Evolutionary conservation across 1,284 basidiomycete species (phyloP).

Genomic region (Sanguinoderma infundibulare): DNA sequence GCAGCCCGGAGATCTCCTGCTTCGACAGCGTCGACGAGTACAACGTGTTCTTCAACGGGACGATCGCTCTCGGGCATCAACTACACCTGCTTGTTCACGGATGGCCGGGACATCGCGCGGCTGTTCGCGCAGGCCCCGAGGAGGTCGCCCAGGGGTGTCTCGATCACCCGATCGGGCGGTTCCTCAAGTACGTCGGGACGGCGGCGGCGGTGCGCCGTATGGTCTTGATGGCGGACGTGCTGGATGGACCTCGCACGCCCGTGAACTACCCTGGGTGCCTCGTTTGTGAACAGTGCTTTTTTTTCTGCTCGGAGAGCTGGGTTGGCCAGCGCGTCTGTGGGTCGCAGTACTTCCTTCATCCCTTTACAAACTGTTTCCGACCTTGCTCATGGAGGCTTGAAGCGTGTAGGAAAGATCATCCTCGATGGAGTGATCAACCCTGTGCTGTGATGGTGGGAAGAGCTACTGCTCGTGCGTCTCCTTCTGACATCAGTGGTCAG

Average conservation of each 20-base stretch:
- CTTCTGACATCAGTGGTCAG: no score
- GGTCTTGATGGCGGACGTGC: constrained; percentile 20
- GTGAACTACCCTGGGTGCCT: constrained; percentile 21
- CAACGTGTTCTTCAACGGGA: constrained; percentile 14
- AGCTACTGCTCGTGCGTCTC: no score
- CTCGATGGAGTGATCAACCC: no score
- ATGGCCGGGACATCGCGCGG: constrained; percentile 3
- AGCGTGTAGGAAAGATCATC: no score
- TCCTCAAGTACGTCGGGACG: constrained; percentile 22
- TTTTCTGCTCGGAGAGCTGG: no score
- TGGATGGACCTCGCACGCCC: constrained; percentile 16
- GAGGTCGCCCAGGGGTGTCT: constrained; percentile 14
- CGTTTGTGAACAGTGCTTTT: constrained; percentile 26
- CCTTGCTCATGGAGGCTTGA: no score
- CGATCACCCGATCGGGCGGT: constrained; percentile 2
- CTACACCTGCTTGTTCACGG: constrained; percentile 13
- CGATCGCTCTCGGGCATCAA: constrained; percentile 14
- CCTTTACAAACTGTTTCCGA: no score
- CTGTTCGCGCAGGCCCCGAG: constrained; percentile 16
- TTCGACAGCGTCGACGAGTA: constrained; percentile 11
- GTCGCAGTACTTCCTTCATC: no score
- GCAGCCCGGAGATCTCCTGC: constrained; percentile 18
- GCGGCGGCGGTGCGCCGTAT: constrained; percentile 24
- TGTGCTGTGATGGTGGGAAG: no score
- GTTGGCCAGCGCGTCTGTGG: no score